Conservation (phyloP, 129 eudicot genomes). For the Centrapalus pauciflorus region DNA sequence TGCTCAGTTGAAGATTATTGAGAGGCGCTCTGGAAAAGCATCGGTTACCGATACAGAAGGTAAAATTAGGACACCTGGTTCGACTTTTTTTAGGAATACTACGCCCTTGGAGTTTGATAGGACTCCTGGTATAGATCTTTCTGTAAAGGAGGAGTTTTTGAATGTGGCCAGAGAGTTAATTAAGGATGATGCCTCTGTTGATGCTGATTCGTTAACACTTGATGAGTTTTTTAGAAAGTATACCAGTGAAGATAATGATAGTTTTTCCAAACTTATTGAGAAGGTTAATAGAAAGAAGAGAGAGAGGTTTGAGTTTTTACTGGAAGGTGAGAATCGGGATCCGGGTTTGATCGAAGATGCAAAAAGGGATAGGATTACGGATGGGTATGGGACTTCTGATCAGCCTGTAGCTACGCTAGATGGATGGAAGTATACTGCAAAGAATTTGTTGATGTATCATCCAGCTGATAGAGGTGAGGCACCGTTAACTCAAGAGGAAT, state of each 20-base stretch:
- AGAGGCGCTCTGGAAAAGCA: slow-evolving; percentile 47
- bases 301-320: slow-evolving; percentile 59
- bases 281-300: slow-evolving; percentile 70
- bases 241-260: slow-evolving; percentile 92
- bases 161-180: not conserved
- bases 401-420: slow-evolving; percentile 75
- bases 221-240: slow-evolving; percentile 80
- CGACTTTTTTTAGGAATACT: slow-evolving; percentile 53
- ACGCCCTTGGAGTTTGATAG: slow-evolving; percentile 52
- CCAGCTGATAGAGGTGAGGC: slow-evolving; percentile 86
- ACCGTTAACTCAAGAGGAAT: slow-evolving; percentile 66
- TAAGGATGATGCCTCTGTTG: slow-evolving; percentile 23
- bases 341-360: slow-evolving; percentile 50
- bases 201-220: slow-evolving; percentile 38
- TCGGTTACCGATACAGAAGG: slow-evolving; percentile 29
- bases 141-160: slow-evolving; percentile 19
- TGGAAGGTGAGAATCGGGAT: slow-evolving; percentile 58
- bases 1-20: slow-evolving; percentile 85
- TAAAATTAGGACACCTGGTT: slow-evolving; percentile 67
- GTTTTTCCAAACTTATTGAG: slow-evolving; percentile 66
- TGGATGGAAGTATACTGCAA: slow-evolving; percentile 81
- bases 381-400: slow-evolving; percentile 88
- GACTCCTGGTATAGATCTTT: slow-evolving; percentile 25
- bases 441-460: slow-evolving; percentile 92
- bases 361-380: slow-evolving; percentile 62